Percentiles rank a stretch among this genome's conserved stretches.
These are phyloP conservation scores for Gymnopilus junonius DNA, from an alignment of 768 basidiomycete species.

Conservation along the genomic window DNA sequence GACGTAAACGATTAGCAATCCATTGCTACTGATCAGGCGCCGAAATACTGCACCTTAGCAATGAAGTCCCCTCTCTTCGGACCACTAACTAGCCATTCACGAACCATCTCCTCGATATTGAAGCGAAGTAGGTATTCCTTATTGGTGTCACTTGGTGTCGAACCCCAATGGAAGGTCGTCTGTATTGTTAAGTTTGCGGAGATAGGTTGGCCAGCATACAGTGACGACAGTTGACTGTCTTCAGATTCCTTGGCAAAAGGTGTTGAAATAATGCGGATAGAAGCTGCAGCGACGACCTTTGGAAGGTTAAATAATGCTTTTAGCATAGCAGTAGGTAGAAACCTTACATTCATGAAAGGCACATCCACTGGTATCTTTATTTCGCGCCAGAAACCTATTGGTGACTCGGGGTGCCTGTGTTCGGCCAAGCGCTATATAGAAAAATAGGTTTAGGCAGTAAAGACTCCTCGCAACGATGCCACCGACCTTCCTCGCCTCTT, in stretches of 20 bases:
- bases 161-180: constrained; percentile 82
- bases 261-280: constrained; percentile 51
- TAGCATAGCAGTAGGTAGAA: constrained; percentile 3
- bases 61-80: constrained; percentile 83
- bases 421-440: constrained; percentile 45
- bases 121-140: constrained; percentile 67
- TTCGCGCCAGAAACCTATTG: constrained; percentile 70
- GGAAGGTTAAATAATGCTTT: constrained; percentile 6
- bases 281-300: constrained; percentile 70
- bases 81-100: constrained; percentile 91
- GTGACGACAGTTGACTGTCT: constrained; percentile 35
- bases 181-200: constrained; percentile 65
- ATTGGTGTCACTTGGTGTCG: constrained; percentile 41
- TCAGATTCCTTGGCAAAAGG: constrained; percentile 40
- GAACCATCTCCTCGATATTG: constrained; percentile 79
- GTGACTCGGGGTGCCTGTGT: constrained; percentile 43
- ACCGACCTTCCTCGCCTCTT: constrained; percentile 36
- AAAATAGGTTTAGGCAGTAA: not conserved
- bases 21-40: too few species aligned
- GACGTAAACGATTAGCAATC: too few species aligned
- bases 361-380: constrained; percentile 87
- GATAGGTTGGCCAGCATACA: constrained; percentile 92
- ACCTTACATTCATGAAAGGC: constrained; percentile 76
- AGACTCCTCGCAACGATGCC: not conserved
- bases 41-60: constrained; percentile 57